Percentiles rank a stretch among this genome's conserved stretches.
phyloP scores from a whole-genome alignment of 768 basidiomycete species.

The Naganishia randhawae region DNA sequence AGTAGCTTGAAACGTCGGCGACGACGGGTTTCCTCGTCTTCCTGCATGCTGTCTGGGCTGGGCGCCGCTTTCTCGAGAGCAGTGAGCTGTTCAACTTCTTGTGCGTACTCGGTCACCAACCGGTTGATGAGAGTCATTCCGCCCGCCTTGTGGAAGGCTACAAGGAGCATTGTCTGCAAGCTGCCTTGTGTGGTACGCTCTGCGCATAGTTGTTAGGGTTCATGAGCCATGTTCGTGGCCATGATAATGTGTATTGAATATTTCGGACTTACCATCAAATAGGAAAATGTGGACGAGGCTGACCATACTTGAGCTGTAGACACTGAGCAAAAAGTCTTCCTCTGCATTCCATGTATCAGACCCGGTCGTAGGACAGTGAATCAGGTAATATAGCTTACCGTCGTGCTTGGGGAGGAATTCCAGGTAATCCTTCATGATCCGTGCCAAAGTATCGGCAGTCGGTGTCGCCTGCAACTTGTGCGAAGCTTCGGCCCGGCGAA shows the following conservation, averaged over 20 bases:
- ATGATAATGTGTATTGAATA: too few relatives aligned
- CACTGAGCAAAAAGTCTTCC: slow-evolving; percentile 15
- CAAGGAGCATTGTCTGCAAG: slow-evolving; percentile 76
- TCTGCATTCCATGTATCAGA: background rate
- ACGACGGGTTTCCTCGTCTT: background rate
- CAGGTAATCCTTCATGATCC: slow-evolving; percentile 69
- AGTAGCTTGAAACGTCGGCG: slow-evolving; percentile 15
- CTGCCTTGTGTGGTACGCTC: slow-evolving; percentile 71
- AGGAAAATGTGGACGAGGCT: slow-evolving; percentile 12
- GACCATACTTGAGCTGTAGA: slow-evolving; percentile 12
- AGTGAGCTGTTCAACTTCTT: slow-evolving; percentile 2
- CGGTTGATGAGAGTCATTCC: slow-evolving; percentile 56
- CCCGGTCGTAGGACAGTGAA: background rate
- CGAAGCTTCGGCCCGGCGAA: slow-evolving; percentile 31
- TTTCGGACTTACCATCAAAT: slow-evolving; percentile 9
- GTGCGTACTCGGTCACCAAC: slow-evolving; percentile 10
- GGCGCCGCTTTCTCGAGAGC: slow-evolving; percentile 1
- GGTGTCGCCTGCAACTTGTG: slow-evolving; percentile 75
- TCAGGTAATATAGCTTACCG: slow-evolving; percentile 54
- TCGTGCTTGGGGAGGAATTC: slow-evolving; percentile 52
- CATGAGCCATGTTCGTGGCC: slow-evolving; percentile 6
- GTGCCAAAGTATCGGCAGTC: slow-evolving; percentile 66
- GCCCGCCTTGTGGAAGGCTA: slow-evolving; percentile 65
- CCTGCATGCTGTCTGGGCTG: background rate
- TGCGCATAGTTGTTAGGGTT: slow-evolving; percentile 43